Base-by-base conservation (phyloP, 768 basidiomycete genomes). In the Kwoniella dejecticola region DNA sequence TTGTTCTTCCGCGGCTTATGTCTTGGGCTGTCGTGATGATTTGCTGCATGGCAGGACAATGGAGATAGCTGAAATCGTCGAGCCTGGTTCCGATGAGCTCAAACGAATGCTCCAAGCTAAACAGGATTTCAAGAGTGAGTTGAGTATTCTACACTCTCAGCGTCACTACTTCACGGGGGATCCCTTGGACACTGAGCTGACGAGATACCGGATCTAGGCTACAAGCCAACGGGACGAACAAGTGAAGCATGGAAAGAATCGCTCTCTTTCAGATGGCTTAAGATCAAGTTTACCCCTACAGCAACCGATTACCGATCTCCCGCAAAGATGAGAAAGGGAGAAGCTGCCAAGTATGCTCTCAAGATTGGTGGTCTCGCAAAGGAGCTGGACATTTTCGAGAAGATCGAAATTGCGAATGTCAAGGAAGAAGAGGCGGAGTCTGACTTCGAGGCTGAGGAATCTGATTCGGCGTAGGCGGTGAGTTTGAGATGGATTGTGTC, bases 331-430 rank as follows among this genome's bases (percentile, higher is more conserved):
- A 31, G n/a, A 1, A 46, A 55, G 17, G 66, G 66, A 2, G 60
- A 66, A 12, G 64, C 62, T n/a, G 61, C 50, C 31, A 49, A 45
- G 52, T 71, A 65, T 47, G 15, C 64, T 54, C 57, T 71, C 17
- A 46, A 47, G 54, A 44, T 68, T 52, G 63, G 62, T 11, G 61
- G 61, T n/a, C 41, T 66, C 46, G 29, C 44, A 27, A 59, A 64
- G 8, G 65, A 67, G 62, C 3, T 52, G 50, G 30, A 11, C 23
- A 23, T 57, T n/a, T 30, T 64, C 41, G 52, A 57, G 2, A 46
- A 33, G 44, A 7, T 27, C 3, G 29, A 33, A 31, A 17, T n/a
- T n/a, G n/a, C n/a, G n/a, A n/a, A n/a, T n/a, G n/a, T n/a, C n/a
- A n/a, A n/a, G n/a, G n/a, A n/a, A n/a, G n/a, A n/a, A n/a, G n/a